Evolutionary conservation across 2,329 filamentous ascomycete species (phyloP).

Genomic region (Ilyonectria mors-panacis): DNA sequence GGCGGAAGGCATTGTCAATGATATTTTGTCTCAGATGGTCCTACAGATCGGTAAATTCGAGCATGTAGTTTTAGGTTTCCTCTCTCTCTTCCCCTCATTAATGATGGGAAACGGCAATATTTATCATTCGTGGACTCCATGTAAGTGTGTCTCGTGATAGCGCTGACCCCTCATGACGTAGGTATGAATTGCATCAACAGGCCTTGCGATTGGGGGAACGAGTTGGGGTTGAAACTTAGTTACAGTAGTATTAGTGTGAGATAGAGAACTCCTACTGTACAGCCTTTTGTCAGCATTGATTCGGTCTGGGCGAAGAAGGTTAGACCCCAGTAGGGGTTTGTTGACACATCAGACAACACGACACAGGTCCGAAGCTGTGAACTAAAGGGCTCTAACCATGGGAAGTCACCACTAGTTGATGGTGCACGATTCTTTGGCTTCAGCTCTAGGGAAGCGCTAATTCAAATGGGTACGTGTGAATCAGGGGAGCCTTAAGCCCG

Average conservation of each 20-base stretch:
- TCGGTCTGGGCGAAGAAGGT: neutral
- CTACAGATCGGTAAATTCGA: neutral
- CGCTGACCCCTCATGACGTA: conserved; percentile 30
- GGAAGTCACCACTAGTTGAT: neutral
- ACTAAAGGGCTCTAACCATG: neutral
- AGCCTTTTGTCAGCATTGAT: neutral
- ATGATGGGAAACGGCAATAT: conserved; percentile 3
- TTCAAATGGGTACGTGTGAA: no score
- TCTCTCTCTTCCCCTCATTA: neutral
- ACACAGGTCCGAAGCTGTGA: no score
- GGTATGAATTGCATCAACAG: conserved; percentile 24
- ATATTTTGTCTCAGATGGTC: neutral
- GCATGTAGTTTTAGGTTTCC: conserved; percentile 6
- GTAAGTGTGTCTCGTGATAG: conserved; percentile 22
- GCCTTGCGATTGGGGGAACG: conserved; percentile 18
- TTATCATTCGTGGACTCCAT: conserved; percentile 1
- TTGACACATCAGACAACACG: neutral
- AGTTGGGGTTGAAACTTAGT: conserved; percentile 5
- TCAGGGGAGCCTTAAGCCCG: no score
- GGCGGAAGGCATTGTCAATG: conserved; percentile 19
- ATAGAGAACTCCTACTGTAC: neutral
- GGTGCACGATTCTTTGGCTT: no score
- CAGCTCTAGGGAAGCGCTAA: no score
- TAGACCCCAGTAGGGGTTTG: neutral
- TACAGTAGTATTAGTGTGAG: conserved; percentile 1